phyloP scores from a whole-genome alignment of 306 rosid species.

The Trichosanthes truncata region DNA sequence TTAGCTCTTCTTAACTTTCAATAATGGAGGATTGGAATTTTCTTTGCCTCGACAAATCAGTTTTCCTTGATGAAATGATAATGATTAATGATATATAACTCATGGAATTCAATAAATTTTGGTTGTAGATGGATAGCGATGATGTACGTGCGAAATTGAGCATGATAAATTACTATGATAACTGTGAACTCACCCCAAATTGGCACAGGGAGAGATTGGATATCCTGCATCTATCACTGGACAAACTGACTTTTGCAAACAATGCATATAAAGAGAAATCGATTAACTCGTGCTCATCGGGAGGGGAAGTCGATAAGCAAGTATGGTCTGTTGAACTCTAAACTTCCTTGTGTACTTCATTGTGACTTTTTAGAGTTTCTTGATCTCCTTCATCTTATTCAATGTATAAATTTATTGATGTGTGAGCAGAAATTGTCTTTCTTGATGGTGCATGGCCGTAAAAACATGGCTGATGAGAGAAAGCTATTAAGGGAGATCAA shows the following conservation, averaged over 20 bases:
- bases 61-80: not conserved
- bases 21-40: not conserved
- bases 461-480: constrained; percentile 23
- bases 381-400: not conserved
- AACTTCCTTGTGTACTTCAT: not conserved
- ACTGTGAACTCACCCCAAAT: not conserved
- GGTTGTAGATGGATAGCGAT: not conserved
- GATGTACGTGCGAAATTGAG: not conserved
- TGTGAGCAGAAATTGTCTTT: constrained; percentile 19
- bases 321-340: not conserved
- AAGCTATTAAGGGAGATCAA: constrained; percentile 14
- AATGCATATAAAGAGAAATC: constrained; percentile 4
- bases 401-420: not conserved
- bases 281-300: not conserved
- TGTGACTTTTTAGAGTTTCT: not conserved
- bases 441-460: constrained; percentile 16
- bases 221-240: constrained; percentile 6
- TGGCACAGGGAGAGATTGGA: not conserved
- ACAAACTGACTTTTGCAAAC: constrained; percentile 19
- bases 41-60: not conserved
- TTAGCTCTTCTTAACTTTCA: not conserved
- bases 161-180: not conserved
- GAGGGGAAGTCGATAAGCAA: constrained; percentile 11
- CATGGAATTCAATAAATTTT: not conserved
- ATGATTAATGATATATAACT: not conserved